Base-by-base conservation (phyloP, 805 yeast species). In the Saccharomyces kudriavzevii region DNA sequence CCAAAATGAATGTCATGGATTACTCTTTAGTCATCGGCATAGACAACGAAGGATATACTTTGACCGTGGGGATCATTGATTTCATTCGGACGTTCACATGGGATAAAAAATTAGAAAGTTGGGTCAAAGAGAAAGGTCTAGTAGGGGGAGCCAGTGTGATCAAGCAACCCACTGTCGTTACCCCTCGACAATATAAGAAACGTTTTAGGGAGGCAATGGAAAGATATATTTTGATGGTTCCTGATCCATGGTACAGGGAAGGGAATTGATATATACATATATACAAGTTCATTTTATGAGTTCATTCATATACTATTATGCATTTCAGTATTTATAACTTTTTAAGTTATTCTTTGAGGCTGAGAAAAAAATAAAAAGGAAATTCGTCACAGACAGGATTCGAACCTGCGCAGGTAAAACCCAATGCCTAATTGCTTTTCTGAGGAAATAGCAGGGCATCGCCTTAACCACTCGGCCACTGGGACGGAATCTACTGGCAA, bases 1-100 rank as follows among this genome's bases (percentile, higher is more conserved):
- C 96, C 2, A 94, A 95, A 63, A 89, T 94, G 96, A 96, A 94
- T 65, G 98, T 94, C 5, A 94, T 94, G 99, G 99, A 94, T 69
- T 94, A 94, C 65, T 92, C 98, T 0, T 74, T 94, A 58, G 96
- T 94, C 9, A 85, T 94, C 55, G 99, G 98, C 0, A 88, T 94
- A 45, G 96, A 94, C 65, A 74, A 70, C 49, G 78, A 80, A 24
- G 79, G 79, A 57, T 78, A 79, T 50, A 84, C 84, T 52, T 74
- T 94, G 40, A 89, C 90, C 20, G 96, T 91, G 13, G 99, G 99
- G 3, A 91, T 94, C 45, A 91, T 94, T 56, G 87, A 94, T 69
- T 94, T 95, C 75, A 83, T 94, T 47, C 73, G 99, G 55, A 90
- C 99, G 0, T 94, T 92, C 63, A 94, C 99, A 0, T 94, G 99